Base-by-base conservation (phyloP, 371 early-diverging fungal genomes). In the Mucor plumbeus region DNA sequence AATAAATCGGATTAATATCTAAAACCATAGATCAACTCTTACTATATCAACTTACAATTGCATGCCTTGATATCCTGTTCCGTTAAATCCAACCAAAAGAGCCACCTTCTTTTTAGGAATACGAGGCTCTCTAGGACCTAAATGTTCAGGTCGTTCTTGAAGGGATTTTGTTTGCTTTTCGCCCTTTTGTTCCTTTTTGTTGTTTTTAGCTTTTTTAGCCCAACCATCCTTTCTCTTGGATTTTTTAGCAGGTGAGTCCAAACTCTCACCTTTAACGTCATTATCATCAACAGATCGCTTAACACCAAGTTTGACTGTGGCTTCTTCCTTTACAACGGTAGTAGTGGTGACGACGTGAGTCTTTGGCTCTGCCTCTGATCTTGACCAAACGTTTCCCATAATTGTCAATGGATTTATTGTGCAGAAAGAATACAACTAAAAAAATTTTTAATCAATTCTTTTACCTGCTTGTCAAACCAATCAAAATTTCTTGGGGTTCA, bases 11-110 rank as follows among this genome's bases (percentile, higher is more conserved):
- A 11, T 9, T 3, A 26, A 26, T 26, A 26, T 26, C 26, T 26
- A 26, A 26, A 26, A 26, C 26, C 26, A 26, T 26, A 26, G 26
- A 26, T 26, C 26, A 26, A 26, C 3, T 26, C 26, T 3, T 1
- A 26, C 26, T 26, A 26, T 3, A 26, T 26, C 13, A 43, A 71
- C 84, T 73, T 89, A 92, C 91, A 95, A 82, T 77, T 98, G 98
- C 96, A 98, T 94, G 38, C 99, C 99, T 67, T 92, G 89, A 82
- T 95, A 99, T 0, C 94, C 96, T n/a, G 96, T 94, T 5, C 99
- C 99, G 67, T 93, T 93, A 74, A 93, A 99, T 5, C 96, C 95
- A 75, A 98, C 79, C 56, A 98, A 72, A 11, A 98, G 73, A 0
- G 96, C 98, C 4, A 95, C 92, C 66, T 94, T 93, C 55, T 88